Evolutionary conservation across 2,329 filamentous ascomycete genomes (phyloP), one percentile per base, ranked within the genome.

Genomic region (Pseudogymnoascus sp.): DNA sequence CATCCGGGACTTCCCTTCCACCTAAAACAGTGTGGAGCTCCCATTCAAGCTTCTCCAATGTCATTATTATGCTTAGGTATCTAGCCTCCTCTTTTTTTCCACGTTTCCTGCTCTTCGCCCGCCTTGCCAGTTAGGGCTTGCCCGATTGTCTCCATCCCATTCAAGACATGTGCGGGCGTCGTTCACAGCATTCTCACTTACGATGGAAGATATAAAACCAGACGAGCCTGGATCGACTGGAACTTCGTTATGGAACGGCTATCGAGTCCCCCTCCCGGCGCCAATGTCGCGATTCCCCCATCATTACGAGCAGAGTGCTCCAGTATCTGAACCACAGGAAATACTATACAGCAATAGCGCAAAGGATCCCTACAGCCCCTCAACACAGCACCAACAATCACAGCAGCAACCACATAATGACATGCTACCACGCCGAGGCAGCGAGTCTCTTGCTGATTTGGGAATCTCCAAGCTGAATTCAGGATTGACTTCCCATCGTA

Each of bases 401-500:
- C 61, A 39, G 41, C 61, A 28, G 16, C 61, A 45, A 41, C 10
- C 14, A 16, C 61, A 39, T 4, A 39, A 19, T 34, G 36, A 28
- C 25, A 23, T 48, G 36, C 21, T 28, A 25, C 61, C 60, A 41
- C 60, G 60, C 14, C 14, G 60, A 23, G 60, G 60, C 8, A 61
- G 60, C 34, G 60, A 61, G 25, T 41, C 60, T 31, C 36, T 61
- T 61, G 60, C 34, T 14, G 21, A 34, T 34, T 45, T 51, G 11
- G 61, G 37, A 34, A 16, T 31, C 37, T 31, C 36, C 14, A 45
- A 23, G 41, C 6, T 45, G 61, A 62, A 62, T 62, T 31, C 61
- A 23, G 43, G 36, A 41, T 65, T 74, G 19, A 70, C 67, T 60
- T 69, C 68, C 25, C 73, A 73, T 62, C 69, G 72, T 54, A 73